Evolutionary conservation across 2,329 filamentous ascomycete species (phyloP), one percentile per base, ranked within the genome.

Genomic region (Coniochaeta ligniaria): DNA sequence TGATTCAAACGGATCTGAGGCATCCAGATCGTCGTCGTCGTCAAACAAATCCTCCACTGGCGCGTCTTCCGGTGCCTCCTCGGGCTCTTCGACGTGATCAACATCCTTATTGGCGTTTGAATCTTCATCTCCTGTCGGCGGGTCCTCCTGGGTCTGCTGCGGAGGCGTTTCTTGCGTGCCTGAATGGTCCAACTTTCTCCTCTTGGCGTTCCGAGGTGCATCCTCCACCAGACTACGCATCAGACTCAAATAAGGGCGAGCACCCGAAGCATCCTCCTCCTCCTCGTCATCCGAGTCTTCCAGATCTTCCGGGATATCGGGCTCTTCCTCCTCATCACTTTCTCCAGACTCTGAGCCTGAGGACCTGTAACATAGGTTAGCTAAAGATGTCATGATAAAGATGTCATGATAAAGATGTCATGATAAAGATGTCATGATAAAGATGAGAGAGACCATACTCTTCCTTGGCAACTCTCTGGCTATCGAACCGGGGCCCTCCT

Each of bases 1-100:
- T 8, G 78, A 75, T 64, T 95, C 89, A 69, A 96, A 97, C 0
- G 91, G 89, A 71, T 96, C 90, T 6, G 72, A 70, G 1, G 73
- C 64, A 61, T 74, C 74, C 6, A 67, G 75, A 31, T 76, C 72
- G 64, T 85, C 79, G 56, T 81, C 79, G 16, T 82, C 78, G 50
- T 83, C 81, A 22, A 67, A 66, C 22, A 66, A 33, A 38, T 66
- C 68, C 20, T 70, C 69, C 2, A 63, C 60, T 7, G 57, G 58
- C 17, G 60, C 60, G 54, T 80, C 80, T 11, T 77, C 73, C 0
- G 70, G 73, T 6, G 73, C 71, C 14, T 76, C 73, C 16, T 74
- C 41, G 65, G 78, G 75, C 55, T 83, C 82, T 59, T 82, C 75
- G 2, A 77, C 75, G 22, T 78, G 66, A 57, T 81, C 78, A 9